Conservation (phyloP, 306 rosid species). For the Dryas drummondii region DNA sequence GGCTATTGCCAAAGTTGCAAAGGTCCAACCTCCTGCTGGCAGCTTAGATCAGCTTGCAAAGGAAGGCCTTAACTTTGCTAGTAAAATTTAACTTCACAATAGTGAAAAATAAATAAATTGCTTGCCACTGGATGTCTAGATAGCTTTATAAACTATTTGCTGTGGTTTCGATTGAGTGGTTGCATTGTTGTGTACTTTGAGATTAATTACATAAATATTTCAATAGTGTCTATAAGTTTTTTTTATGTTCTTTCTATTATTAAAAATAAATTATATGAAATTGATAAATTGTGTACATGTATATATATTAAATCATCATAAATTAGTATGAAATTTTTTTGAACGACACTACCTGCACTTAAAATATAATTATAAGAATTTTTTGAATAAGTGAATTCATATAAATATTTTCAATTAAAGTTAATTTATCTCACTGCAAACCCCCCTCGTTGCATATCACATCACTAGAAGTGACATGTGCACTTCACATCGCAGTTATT, state of each 20-base stretch:
- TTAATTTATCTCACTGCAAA: no score
- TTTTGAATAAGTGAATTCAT: no score
- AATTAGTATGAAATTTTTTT: no score
- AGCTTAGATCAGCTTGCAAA: slow-evolving; percentile 58
- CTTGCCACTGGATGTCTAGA: background rate
- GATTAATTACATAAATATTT: background rate
- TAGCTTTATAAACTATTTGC: background rate
- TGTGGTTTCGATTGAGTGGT: slow-evolving; percentile 5
- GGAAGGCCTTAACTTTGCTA: slow-evolving; percentile 83
- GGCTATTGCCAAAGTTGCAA: slow-evolving; percentile 89
- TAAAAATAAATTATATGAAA: no score
- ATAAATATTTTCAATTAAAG: no score
- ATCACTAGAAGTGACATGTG: no score
- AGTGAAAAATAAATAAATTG: background rate
- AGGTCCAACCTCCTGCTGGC: slow-evolving; percentile 60
- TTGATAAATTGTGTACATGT: no score
- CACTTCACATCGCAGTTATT: no score
- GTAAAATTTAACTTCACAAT: slow-evolving; percentile 45
- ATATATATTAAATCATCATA: no score
- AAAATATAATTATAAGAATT: no score
- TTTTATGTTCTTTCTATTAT: background rate
- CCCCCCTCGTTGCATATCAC: no score
- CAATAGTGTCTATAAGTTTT: background rate
- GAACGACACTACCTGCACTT: no score
- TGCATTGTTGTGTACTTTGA: background rate